These are phyloP conservation scores for Corymbia maculata DNA, from an alignment of 345 rosid species.

Conservation along the genomic window DNA sequence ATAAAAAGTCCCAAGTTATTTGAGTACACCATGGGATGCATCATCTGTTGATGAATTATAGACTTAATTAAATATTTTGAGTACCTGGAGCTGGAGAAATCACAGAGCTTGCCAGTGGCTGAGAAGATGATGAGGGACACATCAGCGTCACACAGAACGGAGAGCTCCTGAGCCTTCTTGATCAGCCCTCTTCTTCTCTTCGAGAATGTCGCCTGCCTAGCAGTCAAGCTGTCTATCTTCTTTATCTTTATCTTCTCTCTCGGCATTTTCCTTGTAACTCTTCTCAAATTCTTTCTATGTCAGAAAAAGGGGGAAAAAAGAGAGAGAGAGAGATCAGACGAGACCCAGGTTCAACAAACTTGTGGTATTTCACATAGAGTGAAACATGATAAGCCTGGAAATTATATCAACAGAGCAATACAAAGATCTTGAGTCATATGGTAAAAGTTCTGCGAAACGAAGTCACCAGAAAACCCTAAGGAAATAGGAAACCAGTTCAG, in stretches of 20 bases:
- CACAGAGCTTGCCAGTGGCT: constrained; percentile 43
- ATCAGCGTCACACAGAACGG: constrained; percentile 47
- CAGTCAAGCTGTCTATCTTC: constrained; percentile 42
- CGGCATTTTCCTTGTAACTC: neutral
- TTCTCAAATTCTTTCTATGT: neutral
- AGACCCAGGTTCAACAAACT: neutral
- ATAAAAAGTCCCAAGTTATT: neutral
- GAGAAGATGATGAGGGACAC: constrained; percentile 47
- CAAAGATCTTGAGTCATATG: neutral
- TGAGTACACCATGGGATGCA: neutral
- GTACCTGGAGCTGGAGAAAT: constrained; percentile 43
- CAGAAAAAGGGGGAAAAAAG: neutral
- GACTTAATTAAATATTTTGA: neutral
- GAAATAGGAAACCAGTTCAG: neutral
- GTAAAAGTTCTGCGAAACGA: neutral
- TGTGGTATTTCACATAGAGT: neutral
- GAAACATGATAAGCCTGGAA: neutral
- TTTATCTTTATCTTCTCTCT: constrained; percentile 45
- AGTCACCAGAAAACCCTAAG: neutral
- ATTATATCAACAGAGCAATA: neutral
- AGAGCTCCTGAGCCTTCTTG: constrained; percentile 53
- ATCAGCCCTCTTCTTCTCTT: constrained; percentile 50
- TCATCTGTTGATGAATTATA: neutral
- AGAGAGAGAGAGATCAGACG: neutral
- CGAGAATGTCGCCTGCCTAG: constrained; percentile 51